Evolutionary conservation across 495 filamentous ascomycete species (phyloP), one percentile per base, ranked within the genome.

Genomic region (Podospora sp.): DNA sequence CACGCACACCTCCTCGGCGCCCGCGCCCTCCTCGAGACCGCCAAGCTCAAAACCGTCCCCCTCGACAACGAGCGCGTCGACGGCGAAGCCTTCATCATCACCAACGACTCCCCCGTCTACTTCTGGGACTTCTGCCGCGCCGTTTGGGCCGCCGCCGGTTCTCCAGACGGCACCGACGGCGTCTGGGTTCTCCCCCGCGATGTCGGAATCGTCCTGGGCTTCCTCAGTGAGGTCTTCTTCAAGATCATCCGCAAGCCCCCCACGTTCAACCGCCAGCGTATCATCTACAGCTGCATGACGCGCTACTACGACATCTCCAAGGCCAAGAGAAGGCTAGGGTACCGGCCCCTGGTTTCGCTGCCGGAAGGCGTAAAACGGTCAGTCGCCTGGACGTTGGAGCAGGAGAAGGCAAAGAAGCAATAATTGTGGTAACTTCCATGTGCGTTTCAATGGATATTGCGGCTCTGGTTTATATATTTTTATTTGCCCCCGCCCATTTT

Each of bases 81-180:
- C 74, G 95, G 95, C 49, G 93, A 98, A 77, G 90, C 91, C 24
- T 99, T 98, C 86, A 87, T 97, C 76, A 89, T 99, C 77, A 98
- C 95, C 66, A 98, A 99, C 77, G 94, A 91, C 73, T 82, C 85
- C 62, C 95, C 95, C 0, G 83, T 96, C 24, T 97, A 96, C 75
- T 99, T 99, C 84, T 99, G 94, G 94, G 96, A 99, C 75, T 90
- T 94, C 72, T 85, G 88, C 40, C 89, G 92, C 49, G 84, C 86
- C 49, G 85, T 94, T 33, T 98, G 93, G 93, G 85, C 82, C 6
- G 81, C 88, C n/a, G 88, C 87, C 14, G 88, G 88, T 46, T 85
- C 84, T n/a, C 77, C 83, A 36, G 81, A 86, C 51, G 85, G 89
- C 56, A 85, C 88, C n/a, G 74, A 87, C 26, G 76, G 90, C 75